Percentiles rank a stretch among this genome's conserved stretches.
These are phyloP conservation scores for Dipteronia sinensis DNA, from an alignment of 345 rosid species.

Conservation along the genomic window DNA sequence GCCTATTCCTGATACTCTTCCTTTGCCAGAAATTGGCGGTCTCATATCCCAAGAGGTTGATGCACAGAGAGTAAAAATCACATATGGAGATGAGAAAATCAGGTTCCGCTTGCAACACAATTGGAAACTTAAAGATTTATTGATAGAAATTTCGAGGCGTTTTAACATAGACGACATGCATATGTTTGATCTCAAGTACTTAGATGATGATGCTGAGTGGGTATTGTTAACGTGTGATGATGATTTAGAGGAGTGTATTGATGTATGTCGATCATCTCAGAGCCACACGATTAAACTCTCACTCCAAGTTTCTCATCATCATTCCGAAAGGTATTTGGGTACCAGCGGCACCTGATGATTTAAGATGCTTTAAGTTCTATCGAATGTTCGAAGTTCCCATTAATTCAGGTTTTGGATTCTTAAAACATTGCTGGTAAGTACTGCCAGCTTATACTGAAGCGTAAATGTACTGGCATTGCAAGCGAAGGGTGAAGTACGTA, in stretches of 20 bases:
- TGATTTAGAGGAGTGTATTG: conserved; percentile 83
- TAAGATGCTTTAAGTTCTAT: too few species aligned
- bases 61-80: conserved; percentile 61
- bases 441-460: too few species aligned
- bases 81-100: conserved; percentile 65
- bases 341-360: conserved; percentile 29
- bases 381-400: too few species aligned
- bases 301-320: conserved; percentile 58
- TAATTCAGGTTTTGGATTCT: too few species aligned
- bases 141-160: conserved; percentile 66
- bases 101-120: conserved; percentile 59
- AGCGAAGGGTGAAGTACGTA: not conserved
- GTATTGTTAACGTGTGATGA: conserved; percentile 85
- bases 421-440: too few species aligned
- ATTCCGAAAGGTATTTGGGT: conserved; percentile 41
- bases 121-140: conserved; percentile 52
- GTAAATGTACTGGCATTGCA: conserved; percentile 5
- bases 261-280: conserved; percentile 53
- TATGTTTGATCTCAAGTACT: conserved; percentile 73
- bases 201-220: conserved; percentile 97
- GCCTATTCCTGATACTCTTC: conserved; percentile 35
- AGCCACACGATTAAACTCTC: conserved; percentile 60
- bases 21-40: conserved; percentile 20
- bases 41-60: conserved; percentile 46
- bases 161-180: conserved; percentile 61